Percentiles rank a stretch among this genome's conserved stretches.
Evolutionary conservation across 805 yeast genomes (phyloP).

Genomic region (Cyberlindnera amylophila): DNA sequence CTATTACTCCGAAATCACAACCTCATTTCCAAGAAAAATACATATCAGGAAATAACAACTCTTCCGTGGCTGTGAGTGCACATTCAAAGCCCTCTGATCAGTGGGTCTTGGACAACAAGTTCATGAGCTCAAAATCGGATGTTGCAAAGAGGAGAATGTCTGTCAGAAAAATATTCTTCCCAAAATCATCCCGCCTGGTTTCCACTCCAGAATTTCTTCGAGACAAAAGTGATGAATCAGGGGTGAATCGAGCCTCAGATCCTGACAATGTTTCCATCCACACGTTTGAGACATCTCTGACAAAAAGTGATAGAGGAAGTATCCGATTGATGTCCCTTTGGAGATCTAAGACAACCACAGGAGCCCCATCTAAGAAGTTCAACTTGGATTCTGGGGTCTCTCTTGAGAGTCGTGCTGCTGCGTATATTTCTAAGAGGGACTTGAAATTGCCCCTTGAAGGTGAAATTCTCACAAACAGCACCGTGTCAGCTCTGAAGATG

Average conservation of each 20-base stretch:
- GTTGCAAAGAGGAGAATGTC: constrained; percentile 11
- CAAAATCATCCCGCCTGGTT: constrained; percentile 14
- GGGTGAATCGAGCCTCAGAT: neutral
- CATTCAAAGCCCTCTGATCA: neutral
- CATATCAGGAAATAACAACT: neutral
- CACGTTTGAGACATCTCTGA: neutral
- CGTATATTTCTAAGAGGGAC: constrained; percentile 11
- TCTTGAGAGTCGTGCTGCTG: constrained; percentile 19
- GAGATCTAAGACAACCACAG: constrained; percentile 17
- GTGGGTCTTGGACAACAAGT: constrained; percentile 16
- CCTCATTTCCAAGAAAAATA: constrained; percentile 5
- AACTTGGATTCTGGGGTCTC: constrained; percentile 27
- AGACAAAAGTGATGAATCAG: neutral
- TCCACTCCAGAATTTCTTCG: no score
- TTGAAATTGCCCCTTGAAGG: constrained; percentile 8
- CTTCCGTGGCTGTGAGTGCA: no score
- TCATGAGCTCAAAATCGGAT: constrained; percentile 8
- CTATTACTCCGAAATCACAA: neutral
- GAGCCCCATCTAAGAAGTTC: constrained; percentile 6
- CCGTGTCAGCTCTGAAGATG: neutral
- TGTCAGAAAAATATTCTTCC: constrained; percentile 19
- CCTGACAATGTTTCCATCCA: neutral
- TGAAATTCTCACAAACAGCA: neutral
- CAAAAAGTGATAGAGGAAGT: neutral
- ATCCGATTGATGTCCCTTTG: constrained; percentile 7